Conservation (phyloP, 129 eudicot genomes). For the Tagetes erecta region DNA sequence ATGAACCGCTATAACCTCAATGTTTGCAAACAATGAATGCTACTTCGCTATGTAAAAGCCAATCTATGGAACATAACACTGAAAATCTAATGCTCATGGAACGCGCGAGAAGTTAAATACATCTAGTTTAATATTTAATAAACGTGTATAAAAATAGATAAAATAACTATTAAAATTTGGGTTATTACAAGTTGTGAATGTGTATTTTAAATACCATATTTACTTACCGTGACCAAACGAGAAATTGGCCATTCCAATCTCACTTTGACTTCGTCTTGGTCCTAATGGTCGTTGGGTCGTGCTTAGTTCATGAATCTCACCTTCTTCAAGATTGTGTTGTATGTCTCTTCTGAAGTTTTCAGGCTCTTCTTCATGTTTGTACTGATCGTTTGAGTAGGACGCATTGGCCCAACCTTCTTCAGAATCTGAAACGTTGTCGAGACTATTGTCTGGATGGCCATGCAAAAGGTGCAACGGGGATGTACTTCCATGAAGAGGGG, state of each 20-base stretch:
- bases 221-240: constrained; percentile 29
- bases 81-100: no score
- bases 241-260: constrained; percentile 29
- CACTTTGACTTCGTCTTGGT: constrained; percentile 33
- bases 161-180: no score
- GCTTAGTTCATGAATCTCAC: constrained; percentile 27
- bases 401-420: constrained; percentile 46
- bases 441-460: constrained; percentile 30
- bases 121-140: no score
- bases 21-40: no score
- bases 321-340: constrained; percentile 2
- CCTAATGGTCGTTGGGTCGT: constrained; percentile 20
- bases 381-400: constrained; percentile 4
- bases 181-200: background rate
- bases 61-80: no score
- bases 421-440: constrained; percentile 33
- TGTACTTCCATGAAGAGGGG: constrained; percentile 49
- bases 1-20: no score
- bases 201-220: background rate
- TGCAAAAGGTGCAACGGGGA: constrained; percentile 54
- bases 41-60: no score
- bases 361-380: background rate
- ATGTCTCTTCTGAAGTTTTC: constrained; percentile 13
- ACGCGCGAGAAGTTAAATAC: no score
- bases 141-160: no score